Percentiles rank a stretch among this genome's conserved stretches.
Evolutionary conservation across 1,284 basidiomycete genomes (phyloP).

Genomic region (Xerocomus cyaneibrunnescens): DNA sequence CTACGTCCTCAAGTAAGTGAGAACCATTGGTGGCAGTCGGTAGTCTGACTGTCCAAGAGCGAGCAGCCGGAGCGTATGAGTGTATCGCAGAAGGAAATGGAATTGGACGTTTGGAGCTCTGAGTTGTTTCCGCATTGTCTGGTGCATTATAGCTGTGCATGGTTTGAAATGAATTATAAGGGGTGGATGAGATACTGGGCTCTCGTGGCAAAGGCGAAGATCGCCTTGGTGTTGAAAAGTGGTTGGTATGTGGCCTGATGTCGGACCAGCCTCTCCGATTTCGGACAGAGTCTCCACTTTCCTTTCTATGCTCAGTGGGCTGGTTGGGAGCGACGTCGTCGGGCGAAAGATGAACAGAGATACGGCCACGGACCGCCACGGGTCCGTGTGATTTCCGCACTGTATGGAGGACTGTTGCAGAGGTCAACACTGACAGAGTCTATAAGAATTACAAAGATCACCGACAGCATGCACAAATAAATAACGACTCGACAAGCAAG

Average conservation of each 20-base stretch:
- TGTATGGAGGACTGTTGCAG: constrained; percentile 52
- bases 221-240: neutral
- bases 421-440: neutral
- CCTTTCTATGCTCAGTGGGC: constrained; percentile 29
- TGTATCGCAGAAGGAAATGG: constrained; percentile 7
- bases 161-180: neutral
- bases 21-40: constrained; percentile 20
- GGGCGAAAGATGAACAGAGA: constrained; percentile 52
- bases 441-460: constrained; percentile 10
- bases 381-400: constrained; percentile 54
- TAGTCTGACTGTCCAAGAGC: constrained; percentile 20
- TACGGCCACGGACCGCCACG: constrained; percentile 52
- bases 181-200: constrained; percentile 8
- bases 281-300: constrained; percentile 20
- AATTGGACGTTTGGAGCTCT: neutral
- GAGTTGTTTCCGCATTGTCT: constrained; percentile 3
- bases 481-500: constrained; percentile 53
- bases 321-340: constrained; percentile 36
- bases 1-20: neutral
- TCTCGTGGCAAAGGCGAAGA: constrained; percentile 2
- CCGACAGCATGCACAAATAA: constrained; percentile 63
- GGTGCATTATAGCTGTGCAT: neutral
- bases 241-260: constrained; percentile 32
- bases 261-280: constrained; percentile 56
- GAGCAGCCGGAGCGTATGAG: constrained; percentile 3